phyloP scores from a whole-genome alignment of 352 stramenopile genomes.

The Pythium rhizo-oryzae region DNA sequence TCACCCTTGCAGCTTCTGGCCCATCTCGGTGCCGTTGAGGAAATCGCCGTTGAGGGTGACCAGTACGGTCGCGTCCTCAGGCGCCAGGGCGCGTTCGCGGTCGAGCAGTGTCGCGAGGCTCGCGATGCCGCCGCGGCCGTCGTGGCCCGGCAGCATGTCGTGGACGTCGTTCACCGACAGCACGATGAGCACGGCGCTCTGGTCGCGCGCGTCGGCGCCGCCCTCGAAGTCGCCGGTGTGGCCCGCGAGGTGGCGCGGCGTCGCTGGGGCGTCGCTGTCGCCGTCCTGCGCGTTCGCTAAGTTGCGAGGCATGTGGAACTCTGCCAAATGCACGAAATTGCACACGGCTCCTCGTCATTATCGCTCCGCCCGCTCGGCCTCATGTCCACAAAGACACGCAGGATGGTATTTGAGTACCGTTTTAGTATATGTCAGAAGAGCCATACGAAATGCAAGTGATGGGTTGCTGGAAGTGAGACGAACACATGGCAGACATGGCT shows the following conservation, averaged over 20 bases:
- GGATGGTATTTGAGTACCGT: not conserved
- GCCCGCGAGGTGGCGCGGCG: conserved; percentile 8
- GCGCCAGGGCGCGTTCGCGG: conserved; percentile 37
- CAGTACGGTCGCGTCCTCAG: conserved; percentile 49
- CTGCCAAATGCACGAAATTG: not conserved
- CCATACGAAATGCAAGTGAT: not conserved
- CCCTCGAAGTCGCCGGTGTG: conserved; percentile 7
- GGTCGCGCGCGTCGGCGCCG: conserved; percentile 11
- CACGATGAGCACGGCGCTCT: conserved; percentile 39
- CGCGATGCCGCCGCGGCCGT: conserved; percentile 56
- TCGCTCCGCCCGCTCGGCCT: not conserved
- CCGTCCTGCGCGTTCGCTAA: conserved; percentile 13
- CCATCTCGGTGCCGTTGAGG: conserved; percentile 64
- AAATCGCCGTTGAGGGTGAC: conserved; percentile 84
- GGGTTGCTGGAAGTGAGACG: not conserved
- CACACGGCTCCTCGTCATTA: no score
- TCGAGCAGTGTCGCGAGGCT: conserved; percentile 64
- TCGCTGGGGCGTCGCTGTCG: conserved; percentile 1
- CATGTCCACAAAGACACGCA: not conserved
- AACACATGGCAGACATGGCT: not conserved
- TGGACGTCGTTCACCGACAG: conserved; percentile 77
- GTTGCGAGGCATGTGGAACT: not conserved
- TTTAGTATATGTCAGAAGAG: not conserved
- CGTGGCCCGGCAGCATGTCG: conserved; percentile 60
- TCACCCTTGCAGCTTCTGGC: conserved; percentile 61